These are phyloP conservation scores for Harringtonia aguacate DNA, from an alignment of 2,329 filamentous ascomycete genomes.

Conservation along the genomic window DNA sequence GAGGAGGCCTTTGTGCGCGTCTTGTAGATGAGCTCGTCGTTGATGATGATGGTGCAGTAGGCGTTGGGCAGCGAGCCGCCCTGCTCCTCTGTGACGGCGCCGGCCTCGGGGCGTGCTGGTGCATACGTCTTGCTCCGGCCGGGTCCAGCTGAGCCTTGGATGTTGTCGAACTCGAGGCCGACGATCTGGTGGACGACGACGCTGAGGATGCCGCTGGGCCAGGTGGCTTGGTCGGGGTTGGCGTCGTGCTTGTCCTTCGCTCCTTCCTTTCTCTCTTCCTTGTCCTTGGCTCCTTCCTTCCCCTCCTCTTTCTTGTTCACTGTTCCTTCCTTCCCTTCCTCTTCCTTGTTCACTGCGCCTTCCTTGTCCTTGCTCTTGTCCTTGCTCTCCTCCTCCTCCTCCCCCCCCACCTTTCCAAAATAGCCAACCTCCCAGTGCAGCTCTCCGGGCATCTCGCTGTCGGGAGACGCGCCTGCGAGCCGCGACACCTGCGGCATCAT, in stretches of 20 bases:
- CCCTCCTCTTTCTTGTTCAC: too few species aligned
- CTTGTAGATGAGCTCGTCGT: constrained; percentile 82
- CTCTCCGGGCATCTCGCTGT: constrained; percentile 82
- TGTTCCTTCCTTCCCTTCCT: too few species aligned
- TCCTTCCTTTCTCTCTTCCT: too few species aligned
- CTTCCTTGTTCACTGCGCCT: too few species aligned
- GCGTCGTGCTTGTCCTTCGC: too few species aligned
- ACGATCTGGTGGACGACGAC: constrained; percentile 90
- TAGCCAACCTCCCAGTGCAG: constrained; percentile 95
- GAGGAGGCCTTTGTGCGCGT: constrained; percentile 92
- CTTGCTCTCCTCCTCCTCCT: too few species aligned
- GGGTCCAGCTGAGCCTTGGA: constrained; percentile 75
- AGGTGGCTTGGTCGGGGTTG: constrained; percentile 90
- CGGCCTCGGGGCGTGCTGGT: constrained; percentile 69
- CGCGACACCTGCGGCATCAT: constrained; percentile 88
- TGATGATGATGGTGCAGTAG: constrained; percentile 86
- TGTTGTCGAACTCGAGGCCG: constrained; percentile 82
- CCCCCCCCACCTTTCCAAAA: constrained; percentile 42
- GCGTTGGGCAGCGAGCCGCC: constrained; percentile 72
- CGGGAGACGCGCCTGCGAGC: constrained; percentile 71
- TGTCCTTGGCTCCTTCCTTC: constrained; percentile 64
- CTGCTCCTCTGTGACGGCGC: constrained; percentile 79
- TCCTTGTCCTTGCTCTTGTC: too few species aligned
- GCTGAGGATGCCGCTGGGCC: constrained; percentile 83
- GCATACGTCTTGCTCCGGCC: constrained; percentile 77